Percentiles rank a stretch among this genome's conserved stretches.
Evolutionary conservation across 129 eudicot species (phyloP).

Genomic region (Artemisia tridentata): DNA sequence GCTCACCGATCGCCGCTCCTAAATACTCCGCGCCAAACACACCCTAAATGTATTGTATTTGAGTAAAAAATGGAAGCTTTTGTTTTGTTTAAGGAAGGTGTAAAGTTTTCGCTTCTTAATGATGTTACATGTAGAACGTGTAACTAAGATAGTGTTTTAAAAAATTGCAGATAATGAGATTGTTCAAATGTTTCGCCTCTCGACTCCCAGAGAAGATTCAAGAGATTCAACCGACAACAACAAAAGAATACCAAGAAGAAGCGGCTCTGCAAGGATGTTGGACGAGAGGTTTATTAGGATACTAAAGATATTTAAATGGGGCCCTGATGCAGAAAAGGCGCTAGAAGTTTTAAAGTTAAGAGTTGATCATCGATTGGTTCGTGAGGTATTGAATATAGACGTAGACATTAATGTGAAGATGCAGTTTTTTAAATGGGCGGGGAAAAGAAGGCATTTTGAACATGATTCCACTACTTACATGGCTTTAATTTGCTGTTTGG

Average conservation of each 20-base stretch:
- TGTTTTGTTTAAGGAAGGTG: no score
- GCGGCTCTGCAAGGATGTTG: constrained; percentile 40
- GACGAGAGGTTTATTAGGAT: constrained; percentile 87
- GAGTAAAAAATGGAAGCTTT: no score
- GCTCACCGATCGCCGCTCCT: no score
- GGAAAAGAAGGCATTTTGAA: constrained; percentile 69
- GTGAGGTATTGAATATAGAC: constrained; percentile 73
- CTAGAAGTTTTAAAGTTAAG: constrained; percentile 73
- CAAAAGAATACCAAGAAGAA: constrained; percentile 29
- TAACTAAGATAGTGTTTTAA: background rate
- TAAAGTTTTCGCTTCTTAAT: no score
- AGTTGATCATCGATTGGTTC: constrained; percentile 78
- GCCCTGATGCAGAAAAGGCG: constrained; percentile 96
- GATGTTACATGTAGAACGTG: no score
- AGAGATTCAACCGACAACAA: constrained; percentile 23
- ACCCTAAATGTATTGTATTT: no score
- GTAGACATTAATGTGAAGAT: constrained; percentile 70
- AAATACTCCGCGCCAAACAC: no score
- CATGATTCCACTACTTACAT: constrained; percentile 80
- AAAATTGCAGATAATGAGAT: constrained; percentile 69
- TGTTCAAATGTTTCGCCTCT: constrained; percentile 73
- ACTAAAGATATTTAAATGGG: constrained; percentile 95
- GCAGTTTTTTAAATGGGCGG: constrained; percentile 90
- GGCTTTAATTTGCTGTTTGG: constrained; percentile 64
- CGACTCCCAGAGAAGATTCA: constrained; percentile 48